Evolutionary conservation across 192 early-diverging fungal genomes (phyloP), one percentile per base, ranked within the genome.

Genomic region (Rhizophagus sp.): DNA sequence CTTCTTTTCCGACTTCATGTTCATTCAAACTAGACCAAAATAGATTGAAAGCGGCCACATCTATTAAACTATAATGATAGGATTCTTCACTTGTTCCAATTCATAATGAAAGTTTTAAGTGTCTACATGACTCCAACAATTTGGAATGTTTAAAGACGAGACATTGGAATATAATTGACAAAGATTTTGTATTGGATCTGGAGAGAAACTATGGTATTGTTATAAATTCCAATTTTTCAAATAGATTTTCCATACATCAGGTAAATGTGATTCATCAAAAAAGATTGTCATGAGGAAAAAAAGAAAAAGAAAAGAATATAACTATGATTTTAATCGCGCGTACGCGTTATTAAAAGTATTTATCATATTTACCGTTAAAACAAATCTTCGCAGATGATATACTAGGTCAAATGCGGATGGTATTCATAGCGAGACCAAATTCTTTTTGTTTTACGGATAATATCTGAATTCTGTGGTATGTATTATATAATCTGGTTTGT

Each of bases 111-210:
- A 27, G 19, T 30, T 19, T 22, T 1, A 30, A 52, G 25, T 74
- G 39, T 75, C 57, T 11, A 75, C 57, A 11, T 3, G 1, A 36
- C 52, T 12, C 73, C 73, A 75, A 12, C 25, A 33, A 17, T 19
- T 24, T 36, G 47, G 73, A 22, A 62, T 62, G 49, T 39, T 30
- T 30, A 25, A 10, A 11, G 34, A 34, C 4, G 73, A 27, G 13
- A 75, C 24, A 15, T 52, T 62, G 11, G 33, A 33, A 62, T 75
- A 75, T 27, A 75, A 22, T 49, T 72, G 70, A 72, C 70, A 41
- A 47, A 72, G 44, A 72, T 72, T 72, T 22, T 72, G n/a, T 25
- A 44, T 36, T 9, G 70, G 22, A n/a, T 67, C 27, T 13, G 30
- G 11, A 15, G 12, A 67, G 11, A 72, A n/a, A 49, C n/a, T 11